Percentiles rank a stretch among this genome's conserved stretches.
Evolutionary conservation across 805 yeast genomes (phyloP).

Genomic region (Millerago galiae): DNA sequence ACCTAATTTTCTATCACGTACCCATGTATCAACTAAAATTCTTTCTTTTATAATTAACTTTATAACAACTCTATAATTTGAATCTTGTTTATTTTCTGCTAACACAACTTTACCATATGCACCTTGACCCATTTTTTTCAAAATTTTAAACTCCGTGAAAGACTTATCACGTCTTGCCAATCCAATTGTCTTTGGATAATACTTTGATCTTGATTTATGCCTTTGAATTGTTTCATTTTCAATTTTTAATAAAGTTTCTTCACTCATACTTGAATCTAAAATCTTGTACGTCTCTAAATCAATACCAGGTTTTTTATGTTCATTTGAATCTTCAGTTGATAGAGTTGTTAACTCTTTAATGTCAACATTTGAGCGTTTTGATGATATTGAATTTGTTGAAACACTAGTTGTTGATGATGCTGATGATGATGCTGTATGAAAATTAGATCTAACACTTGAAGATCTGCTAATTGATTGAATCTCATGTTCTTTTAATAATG

Average conservation of each 20-base stretch:
- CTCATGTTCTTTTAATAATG: constrained; percentile 33
- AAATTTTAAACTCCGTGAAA: constrained; percentile 59
- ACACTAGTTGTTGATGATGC: constrained; percentile 12
- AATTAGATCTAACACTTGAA: constrained; percentile 20
- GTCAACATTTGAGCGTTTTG: constrained; percentile 8
- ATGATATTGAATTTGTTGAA: constrained; percentile 5
- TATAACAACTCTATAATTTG: constrained; percentile 62
- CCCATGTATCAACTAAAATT: constrained; percentile 96
- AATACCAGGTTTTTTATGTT: constrained; percentile 6
- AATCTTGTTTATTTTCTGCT: constrained; percentile 61
- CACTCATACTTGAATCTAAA: constrained; percentile 20
- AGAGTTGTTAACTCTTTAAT: neutral
- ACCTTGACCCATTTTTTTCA: constrained; percentile 89
- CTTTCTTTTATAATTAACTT: constrained; percentile 90
- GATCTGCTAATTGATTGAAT: constrained; percentile 22
- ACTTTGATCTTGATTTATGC: constrained; percentile 29
- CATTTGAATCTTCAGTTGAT: neutral
- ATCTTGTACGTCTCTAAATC: constrained; percentile 14
- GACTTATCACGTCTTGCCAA: constrained; percentile 62
- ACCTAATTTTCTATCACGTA: constrained; percentile 82
- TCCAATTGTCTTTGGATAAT: constrained; percentile 48
- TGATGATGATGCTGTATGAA: constrained; percentile 13
- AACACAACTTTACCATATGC: constrained; percentile 93
- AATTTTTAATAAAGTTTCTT: constrained; percentile 34
- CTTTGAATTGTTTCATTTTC: constrained; percentile 41